Conservation (phyloP, 2,329 filamentous ascomycete species). For the Emericellopsis cladophorae region DNA sequence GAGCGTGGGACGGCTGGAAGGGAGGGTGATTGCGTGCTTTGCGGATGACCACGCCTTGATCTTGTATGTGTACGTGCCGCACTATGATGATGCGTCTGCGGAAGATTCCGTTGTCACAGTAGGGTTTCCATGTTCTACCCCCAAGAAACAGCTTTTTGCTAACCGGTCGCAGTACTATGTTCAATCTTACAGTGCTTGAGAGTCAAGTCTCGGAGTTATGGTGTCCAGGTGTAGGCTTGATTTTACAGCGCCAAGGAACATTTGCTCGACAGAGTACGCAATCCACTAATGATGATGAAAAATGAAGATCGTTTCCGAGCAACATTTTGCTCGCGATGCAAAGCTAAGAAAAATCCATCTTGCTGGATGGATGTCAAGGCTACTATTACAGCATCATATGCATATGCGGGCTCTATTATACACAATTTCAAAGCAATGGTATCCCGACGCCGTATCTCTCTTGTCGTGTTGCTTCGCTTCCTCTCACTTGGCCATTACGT, state of each 20-base stretch:
- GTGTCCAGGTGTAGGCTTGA: too few relatives aligned
- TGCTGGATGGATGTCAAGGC: too few relatives aligned
- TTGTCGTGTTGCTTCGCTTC: background rate
- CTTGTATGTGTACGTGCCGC: slow-evolving; percentile 68
- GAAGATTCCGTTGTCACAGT: slow-evolving; percentile 70
- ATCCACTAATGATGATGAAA: too few relatives aligned
- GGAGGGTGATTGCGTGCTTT: slow-evolving; percentile 86
- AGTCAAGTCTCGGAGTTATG: too few relatives aligned
- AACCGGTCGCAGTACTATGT: slow-evolving; percentile 24
- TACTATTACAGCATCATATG: too few relatives aligned
- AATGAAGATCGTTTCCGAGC: too few relatives aligned
- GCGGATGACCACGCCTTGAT: slow-evolving; percentile 70
- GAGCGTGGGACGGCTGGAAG: slow-evolving; percentile 79
- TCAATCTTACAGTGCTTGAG: slow-evolving; percentile 24
- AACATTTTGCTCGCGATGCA: too few relatives aligned
- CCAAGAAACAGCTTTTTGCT: slow-evolving; percentile 5
- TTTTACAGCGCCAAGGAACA: too few relatives aligned
- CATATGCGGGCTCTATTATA: background rate
- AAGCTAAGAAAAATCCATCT: background rate
- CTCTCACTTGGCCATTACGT: slow-evolving; percentile 71
- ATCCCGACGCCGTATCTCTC: background rate
- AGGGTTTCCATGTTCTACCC: slow-evolving; percentile 12
- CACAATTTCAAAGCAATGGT: background rate
- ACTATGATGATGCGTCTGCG: slow-evolving; percentile 50
- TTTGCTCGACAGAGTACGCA: too few relatives aligned